phyloP scores from a whole-genome alignment of 73 alveolate genomes.

The Paramecium primaurelia region DNA sequence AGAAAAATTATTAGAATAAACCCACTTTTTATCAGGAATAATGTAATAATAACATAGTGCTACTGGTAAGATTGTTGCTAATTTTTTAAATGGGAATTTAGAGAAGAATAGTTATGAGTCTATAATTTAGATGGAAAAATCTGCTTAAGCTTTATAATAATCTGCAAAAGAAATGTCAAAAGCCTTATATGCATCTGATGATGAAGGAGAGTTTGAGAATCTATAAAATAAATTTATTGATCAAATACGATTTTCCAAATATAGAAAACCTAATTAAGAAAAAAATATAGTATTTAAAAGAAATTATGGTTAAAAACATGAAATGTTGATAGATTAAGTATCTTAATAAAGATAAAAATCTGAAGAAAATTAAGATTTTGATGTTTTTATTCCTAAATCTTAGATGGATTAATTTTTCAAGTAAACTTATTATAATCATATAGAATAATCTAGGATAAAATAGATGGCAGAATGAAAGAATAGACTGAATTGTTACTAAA shows the following conservation, averaged over 20 bases:
- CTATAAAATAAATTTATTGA: background rate
- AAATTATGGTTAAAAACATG: slow-evolving; percentile 27
- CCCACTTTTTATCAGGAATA: slow-evolving; percentile 12
- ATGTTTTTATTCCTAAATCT: background rate
- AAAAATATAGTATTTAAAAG: background rate
- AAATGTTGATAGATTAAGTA: slow-evolving; percentile 29
- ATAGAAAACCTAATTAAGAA: background rate
- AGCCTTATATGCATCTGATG: background rate
- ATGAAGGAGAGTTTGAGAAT: background rate
- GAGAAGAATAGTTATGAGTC: slow-evolving; percentile 37
- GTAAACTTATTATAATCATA: background rate
- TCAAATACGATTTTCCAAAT: background rate
- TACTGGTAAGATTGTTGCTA: background rate
- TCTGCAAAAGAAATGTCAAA: slow-evolving; percentile 44
- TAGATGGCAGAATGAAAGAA: background rate
- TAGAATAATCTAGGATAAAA: background rate
- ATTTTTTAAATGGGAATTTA: background rate
- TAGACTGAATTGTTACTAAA: background rate
- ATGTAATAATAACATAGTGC: background rate
- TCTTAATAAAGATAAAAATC: background rate
- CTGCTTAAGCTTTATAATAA: background rate
- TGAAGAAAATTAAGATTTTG: slow-evolving; percentile 1
- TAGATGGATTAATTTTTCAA: slow-evolving; percentile 3
- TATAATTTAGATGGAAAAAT: background rate
- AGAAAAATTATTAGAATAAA: background rate